phyloP scores from a whole-genome alignment of 2,329 filamentous ascomycete species.

The Penicillium sp. region DNA sequence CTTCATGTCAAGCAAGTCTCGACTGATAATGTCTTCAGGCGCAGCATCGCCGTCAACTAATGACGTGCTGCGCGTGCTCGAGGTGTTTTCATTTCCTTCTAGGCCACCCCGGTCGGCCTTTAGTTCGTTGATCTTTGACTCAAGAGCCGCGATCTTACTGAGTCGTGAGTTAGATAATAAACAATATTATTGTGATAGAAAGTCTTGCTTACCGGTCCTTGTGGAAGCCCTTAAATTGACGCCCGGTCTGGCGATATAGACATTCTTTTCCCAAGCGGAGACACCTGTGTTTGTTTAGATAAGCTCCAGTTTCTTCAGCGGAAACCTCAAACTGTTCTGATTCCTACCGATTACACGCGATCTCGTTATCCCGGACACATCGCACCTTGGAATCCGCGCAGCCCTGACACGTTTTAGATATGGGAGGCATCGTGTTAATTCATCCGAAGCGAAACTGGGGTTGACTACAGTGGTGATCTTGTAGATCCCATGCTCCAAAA shows the following conservation, averaged over 20 bases:
- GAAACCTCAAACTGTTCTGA: background rate
- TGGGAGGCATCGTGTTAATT: background rate
- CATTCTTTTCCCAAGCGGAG: background rate
- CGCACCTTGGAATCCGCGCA: background rate
- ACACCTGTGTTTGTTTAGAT: background rate
- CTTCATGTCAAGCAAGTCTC: background rate
- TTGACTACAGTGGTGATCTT: background rate
- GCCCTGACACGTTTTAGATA: background rate
- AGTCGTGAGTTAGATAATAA: background rate
- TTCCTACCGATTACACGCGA: background rate
- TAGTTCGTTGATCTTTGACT: background rate
- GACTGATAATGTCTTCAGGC: background rate
- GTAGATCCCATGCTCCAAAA: background rate
- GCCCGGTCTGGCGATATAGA: background rate
- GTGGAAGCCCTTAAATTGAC: background rate
- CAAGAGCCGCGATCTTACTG: background rate
- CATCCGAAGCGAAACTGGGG: background rate
- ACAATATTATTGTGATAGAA: background rate
- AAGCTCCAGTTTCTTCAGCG: background rate
- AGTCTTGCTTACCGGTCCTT: background rate
- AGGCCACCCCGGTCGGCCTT: background rate
- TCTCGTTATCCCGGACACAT: background rate
- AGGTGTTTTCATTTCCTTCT: background rate
- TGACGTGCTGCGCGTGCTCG: background rate
- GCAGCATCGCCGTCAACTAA: background rate